These are phyloP conservation scores for Penicillium daleae DNA, from an alignment of 495 filamentous ascomycete species.

Conservation along the genomic window DNA sequence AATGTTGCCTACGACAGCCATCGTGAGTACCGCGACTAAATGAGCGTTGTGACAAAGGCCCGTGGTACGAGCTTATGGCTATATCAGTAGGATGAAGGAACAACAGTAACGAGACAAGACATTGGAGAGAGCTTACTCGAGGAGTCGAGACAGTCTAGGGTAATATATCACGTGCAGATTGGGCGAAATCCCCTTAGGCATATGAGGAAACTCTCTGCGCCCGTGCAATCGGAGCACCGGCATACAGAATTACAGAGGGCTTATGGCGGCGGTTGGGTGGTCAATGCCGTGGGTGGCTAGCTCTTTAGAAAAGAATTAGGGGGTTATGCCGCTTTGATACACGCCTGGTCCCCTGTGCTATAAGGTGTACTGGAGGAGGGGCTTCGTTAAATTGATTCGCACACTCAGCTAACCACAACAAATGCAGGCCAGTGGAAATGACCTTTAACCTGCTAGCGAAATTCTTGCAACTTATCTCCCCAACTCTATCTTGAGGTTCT, in stretches of 20 bases:
- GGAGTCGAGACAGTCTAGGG: not conserved
- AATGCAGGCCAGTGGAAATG: too few relatives aligned
- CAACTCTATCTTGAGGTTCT: not conserved
- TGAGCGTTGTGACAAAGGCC: not conserved
- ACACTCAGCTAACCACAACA: too few relatives aligned
- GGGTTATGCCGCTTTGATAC: too few relatives aligned
- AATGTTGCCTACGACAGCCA: not conserved
- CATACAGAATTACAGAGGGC: too few relatives aligned
- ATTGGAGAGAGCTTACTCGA: not conserved
- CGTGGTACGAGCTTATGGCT: not conserved
- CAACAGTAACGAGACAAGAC: not conserved
- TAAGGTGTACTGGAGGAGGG: too few relatives aligned
- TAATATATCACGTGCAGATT: not conserved
- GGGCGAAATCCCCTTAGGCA: not conserved
- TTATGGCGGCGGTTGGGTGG: too few relatives aligned
- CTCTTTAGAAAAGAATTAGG: too few relatives aligned
- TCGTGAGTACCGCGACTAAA: not conserved
- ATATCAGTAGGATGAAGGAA: not conserved
- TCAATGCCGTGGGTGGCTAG: too few relatives aligned
- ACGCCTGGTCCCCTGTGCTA: too few relatives aligned
- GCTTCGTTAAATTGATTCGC: too few relatives aligned
- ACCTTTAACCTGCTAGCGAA: not conserved
- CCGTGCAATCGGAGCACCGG: not conserved
- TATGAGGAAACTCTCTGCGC: not conserved
- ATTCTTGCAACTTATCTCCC: not conserved